These are phyloP conservation scores for Botrytis fragariae DNA, from an alignment of 2,329 filamentous ascomycete species.

Conservation along the genomic window DNA sequence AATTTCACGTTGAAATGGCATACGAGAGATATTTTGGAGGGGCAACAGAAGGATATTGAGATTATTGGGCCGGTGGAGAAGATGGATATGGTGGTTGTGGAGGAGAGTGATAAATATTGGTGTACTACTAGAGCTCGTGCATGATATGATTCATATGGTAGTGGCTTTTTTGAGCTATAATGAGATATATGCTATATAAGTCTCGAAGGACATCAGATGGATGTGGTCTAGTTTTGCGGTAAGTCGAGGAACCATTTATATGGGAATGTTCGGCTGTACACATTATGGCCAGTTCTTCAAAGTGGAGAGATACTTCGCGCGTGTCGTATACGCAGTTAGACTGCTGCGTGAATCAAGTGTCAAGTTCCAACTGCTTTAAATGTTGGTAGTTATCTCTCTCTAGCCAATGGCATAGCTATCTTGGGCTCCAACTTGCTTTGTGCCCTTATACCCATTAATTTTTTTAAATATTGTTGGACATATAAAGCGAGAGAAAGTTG, in stretches of 20 bases:
- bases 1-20: slow-evolving; percentile 53
- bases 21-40: slow-evolving; percentile 47
- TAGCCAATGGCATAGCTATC: not conserved
- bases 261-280: not conserved
- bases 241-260: not conserved
- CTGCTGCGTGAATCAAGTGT: not conserved
- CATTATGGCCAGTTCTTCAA: not conserved
- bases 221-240: not conserved
- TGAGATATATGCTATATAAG: not conserved
- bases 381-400: not conserved
- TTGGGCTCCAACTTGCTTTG: not conserved
- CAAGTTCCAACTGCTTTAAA: not conserved
- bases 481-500: not conserved
- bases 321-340: not conserved
- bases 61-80: slow-evolving; percentile 48
- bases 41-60: slow-evolving; percentile 49
- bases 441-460: not conserved
- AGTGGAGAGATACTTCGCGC: not conserved
- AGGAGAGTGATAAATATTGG: slow-evolving; percentile 49
- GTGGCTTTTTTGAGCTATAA: too few relatives aligned
- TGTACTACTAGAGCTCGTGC: slow-evolving; percentile 33
- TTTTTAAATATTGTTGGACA: not conserved
- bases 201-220: not conserved
- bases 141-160: not conserved
- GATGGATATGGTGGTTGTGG: slow-evolving; percentile 45